Evolutionary conservation across 2,329 filamentous ascomycete species (phyloP).

Genomic region (Paecilomyces dactylethromorphus): DNA sequence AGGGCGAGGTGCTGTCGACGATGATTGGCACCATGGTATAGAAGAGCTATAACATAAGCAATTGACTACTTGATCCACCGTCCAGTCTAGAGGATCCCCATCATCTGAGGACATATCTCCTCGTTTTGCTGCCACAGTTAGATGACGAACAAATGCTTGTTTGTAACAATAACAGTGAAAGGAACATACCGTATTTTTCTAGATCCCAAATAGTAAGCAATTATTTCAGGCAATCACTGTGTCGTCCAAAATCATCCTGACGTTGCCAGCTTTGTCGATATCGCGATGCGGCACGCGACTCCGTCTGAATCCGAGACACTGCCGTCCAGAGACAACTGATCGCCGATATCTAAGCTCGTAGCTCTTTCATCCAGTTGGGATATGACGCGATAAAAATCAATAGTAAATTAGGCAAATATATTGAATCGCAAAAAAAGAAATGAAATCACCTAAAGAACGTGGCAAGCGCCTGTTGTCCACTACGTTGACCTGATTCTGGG

Average conservation of each 20-base stretch:
- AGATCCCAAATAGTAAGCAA: background rate
- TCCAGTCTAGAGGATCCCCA: conserved; percentile 70
- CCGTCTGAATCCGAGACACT: background rate
- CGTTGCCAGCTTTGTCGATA: background rate
- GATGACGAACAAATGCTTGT: background rate
- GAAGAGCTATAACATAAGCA: conserved; percentile 55
- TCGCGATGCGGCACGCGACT: background rate
- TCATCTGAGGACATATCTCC: conserved; percentile 20
- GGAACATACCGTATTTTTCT: background rate
- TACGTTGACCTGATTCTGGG: background rate
- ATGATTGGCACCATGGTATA: conserved; percentile 34
- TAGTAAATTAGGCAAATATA: background rate
- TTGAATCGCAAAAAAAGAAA: background rate
- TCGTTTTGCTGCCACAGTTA: background rate
- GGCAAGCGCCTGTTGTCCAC: background rate
- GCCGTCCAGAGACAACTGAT: background rate
- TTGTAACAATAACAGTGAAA: background rate
- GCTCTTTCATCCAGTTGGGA: background rate
- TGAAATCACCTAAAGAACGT: background rate
- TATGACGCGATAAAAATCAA: background rate
- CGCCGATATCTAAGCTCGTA: background rate
- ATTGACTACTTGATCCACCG: conserved; percentile 57
- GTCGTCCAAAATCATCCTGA: background rate
- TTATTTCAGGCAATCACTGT: too few relatives aligned
- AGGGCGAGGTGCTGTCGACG: conserved; percentile 37